Percentiles rank a stretch among this genome's conserved stretches.
phyloP scores from a whole-genome alignment of 805 yeast species.

The Sugiyamaella chiloensis region DNA sequence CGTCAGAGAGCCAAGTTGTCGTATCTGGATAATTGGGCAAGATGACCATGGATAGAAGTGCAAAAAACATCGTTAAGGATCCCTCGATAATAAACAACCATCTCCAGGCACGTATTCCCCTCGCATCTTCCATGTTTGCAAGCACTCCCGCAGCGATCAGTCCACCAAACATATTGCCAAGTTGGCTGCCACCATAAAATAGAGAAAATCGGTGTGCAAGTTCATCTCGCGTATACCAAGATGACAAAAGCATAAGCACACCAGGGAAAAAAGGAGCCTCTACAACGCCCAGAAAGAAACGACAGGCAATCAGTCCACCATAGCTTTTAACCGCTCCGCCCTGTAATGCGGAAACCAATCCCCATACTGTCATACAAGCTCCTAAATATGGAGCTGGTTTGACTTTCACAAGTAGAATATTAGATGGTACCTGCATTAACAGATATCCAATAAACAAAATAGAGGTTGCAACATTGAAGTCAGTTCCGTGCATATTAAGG shows the following conservation, averaged over 20 bases:
- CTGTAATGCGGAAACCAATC: conserved; percentile 34
- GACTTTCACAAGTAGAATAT: conserved; percentile 34
- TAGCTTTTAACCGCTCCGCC: conserved; percentile 33
- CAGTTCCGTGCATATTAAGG: conserved; percentile 39
- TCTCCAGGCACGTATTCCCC: conserved; percentile 36
- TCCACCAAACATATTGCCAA: conserved; percentile 41
- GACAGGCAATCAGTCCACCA: conserved; percentile 33
- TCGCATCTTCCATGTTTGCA: conserved; percentile 46
- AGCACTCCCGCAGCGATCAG: conserved; percentile 36
- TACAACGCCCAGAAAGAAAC: conserved; percentile 41
- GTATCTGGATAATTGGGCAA: conserved; percentile 51
- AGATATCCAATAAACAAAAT: conserved; percentile 36
- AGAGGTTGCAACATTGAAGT: conserved; percentile 45
- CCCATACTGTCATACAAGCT: conserved; percentile 39
- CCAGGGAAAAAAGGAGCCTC: conserved; percentile 47
- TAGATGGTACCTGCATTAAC: conserved; percentile 41
- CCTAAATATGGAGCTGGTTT: conserved; percentile 38
- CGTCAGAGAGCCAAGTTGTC: conserved; percentile 28
- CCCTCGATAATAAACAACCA: conserved; percentile 47
- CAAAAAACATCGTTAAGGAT: conserved; percentile 35
- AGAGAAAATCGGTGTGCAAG: conserved; percentile 38
- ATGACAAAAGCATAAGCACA: conserved; percentile 37
- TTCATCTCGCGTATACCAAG: conserved; percentile 41
- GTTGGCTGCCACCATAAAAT: conserved; percentile 37
- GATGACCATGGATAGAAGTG: conserved; percentile 36